These are phyloP conservation scores for Gamsiella multidivaricata DNA, from an alignment of 192 early-diverging fungal genomes.

Conservation along the genomic window DNA sequence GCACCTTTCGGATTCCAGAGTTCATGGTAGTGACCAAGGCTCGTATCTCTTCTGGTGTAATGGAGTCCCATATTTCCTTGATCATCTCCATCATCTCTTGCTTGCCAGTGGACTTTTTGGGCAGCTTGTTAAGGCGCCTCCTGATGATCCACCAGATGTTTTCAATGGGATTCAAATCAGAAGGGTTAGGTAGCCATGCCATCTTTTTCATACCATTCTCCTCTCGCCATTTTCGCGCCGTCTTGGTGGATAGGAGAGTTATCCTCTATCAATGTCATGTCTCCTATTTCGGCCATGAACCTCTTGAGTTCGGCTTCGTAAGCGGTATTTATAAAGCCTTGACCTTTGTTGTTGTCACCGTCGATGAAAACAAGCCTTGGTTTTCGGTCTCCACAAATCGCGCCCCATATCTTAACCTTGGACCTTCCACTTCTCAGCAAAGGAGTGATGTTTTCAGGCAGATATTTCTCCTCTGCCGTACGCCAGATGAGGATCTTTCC, in stretches of 20 bases:
- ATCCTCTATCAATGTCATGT: not conserved
- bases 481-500: not conserved
- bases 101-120: too few relatives aligned
- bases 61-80: too few relatives aligned
- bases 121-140: too few relatives aligned
- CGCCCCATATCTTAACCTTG: not conserved
- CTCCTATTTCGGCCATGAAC: too few relatives aligned
- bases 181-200: not conserved
- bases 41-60: too few relatives aligned
- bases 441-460: not conserved
- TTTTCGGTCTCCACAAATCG: not conserved
- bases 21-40: too few relatives aligned
- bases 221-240: not conserved
- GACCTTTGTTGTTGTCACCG: not conserved
- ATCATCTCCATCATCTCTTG: too few relatives aligned
- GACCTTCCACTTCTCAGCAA: not conserved
- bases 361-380: not conserved
- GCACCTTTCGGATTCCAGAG: too few relatives aligned
- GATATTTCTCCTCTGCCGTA: not conserved
- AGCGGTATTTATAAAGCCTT: not conserved
- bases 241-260: not conserved
- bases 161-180: not conserved
- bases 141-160: not conserved
- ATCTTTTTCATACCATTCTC: not conserved
- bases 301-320: not conserved